Evolutionary conservation across 331 rosid genomes (phyloP).

Genomic region (Cydonia oblonga): DNA sequence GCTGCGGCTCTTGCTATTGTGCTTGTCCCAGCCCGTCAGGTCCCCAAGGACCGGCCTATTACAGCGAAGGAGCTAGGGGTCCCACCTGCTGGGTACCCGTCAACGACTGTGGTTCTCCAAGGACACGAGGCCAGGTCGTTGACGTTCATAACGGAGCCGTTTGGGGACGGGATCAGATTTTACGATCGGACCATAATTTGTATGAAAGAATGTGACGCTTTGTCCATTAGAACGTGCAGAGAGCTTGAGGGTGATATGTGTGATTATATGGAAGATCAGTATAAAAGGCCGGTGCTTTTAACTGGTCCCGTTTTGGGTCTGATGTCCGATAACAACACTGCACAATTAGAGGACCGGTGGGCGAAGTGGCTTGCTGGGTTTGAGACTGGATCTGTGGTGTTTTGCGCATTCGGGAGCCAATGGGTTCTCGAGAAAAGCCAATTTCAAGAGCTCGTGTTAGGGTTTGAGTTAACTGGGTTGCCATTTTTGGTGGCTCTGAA

Average conservation of each 20-base stretch:
- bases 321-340: neutral
- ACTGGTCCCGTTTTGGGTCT: constrained; percentile 31
- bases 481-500: constrained; percentile 44
- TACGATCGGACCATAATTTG: constrained; percentile 21
- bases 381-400: constrained; percentile 18
- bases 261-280: constrained; percentile 28
- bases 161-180: constrained; percentile 25
- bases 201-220: constrained; percentile 22
- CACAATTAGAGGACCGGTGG: constrained; percentile 13
- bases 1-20: too few relatives aligned
- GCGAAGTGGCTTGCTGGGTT: constrained; percentile 29
- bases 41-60: neutral
- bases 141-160: constrained; percentile 15
- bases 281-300: constrained; percentile 17
- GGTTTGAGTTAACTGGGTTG: constrained; percentile 31
- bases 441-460: constrained; percentile 36
- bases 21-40: too few relatives aligned
- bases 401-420: constrained; percentile 54
- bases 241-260: constrained; percentile 38
- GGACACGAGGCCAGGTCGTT: constrained; percentile 24
- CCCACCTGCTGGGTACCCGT: neutral
- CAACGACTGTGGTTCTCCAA: neutral
- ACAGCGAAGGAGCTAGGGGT: neutral
- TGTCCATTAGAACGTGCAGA: constrained; percentile 33
- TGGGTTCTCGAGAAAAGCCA: constrained; percentile 27